Base-by-base conservation (phyloP, 768 basidiomycete species). In the Leccinum arenicola region DNA sequence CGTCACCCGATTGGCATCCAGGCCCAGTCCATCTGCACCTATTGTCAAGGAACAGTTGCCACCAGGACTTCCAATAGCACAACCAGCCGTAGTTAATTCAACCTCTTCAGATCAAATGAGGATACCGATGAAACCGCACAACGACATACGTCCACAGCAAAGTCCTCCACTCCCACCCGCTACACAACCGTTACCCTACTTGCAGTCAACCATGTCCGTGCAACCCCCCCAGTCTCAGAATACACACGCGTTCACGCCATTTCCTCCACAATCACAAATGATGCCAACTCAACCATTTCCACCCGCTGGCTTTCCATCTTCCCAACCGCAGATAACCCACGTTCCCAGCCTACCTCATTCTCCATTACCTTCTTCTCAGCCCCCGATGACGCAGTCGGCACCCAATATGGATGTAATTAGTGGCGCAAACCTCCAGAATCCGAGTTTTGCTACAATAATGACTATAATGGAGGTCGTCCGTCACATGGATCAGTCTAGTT, bases 401-500 rank as follows among this genome's bases (percentile, higher is more conserved):
- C 21, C 60, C 23, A 65, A 61, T 27, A 15, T 58, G 52, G 33
- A 67, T 12, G 23, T 53, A n/a, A 58, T 59, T 38, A 10, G 17
- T 43, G 59, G 45, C 17, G 45, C 48, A 21, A 67, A 65, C 23
- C 19, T 59, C 47, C 68, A 71, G 35, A 27, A 36, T 17, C 59
- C 58, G 17, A 65, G 67, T 57, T 55, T 70, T 54, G 65, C 70
- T n/a, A 59, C 69, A 11, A 49, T 71, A 9, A 69, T 69, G 71
- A 73, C 70, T 10, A 69, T 71, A 45, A 64, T 70, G 67, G 70
- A 71, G 38, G 67, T 73, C n/a, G 57, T 71, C 48, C 67, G 71
- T 56, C 71, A 66, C 48, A 70, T 65, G 62, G 67, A 68, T 55
- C 70, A 67, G 6, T 56, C 66, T 45, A 62, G 54, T 14, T 59